Evolutionary conservation across 2,329 filamentous ascomycete species (phyloP).

Genomic region (Teratosphaeria epicoccoides): DNA sequence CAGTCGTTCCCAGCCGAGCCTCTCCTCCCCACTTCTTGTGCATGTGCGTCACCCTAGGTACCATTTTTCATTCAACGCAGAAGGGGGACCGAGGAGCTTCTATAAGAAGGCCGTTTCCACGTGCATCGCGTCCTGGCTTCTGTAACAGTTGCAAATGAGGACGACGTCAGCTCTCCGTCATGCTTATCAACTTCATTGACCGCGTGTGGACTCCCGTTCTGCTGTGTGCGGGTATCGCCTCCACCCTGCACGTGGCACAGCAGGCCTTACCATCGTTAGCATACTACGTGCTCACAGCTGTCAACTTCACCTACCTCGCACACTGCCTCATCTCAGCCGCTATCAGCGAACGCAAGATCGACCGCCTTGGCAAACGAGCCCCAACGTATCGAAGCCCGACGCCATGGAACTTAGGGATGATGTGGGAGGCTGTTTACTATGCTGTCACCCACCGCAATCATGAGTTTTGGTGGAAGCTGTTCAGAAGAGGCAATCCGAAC

Average conservation of each 20-base stretch:
- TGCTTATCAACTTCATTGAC: conserved; percentile 12
- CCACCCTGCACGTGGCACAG: conserved; percentile 5
- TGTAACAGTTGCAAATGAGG: not conserved
- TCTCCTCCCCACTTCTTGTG: not conserved
- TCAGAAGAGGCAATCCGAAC: conserved; percentile 34
- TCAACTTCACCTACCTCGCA: conserved; percentile 9
- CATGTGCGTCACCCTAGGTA: no score
- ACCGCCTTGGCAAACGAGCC: conserved; percentile 35
- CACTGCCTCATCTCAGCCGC: conserved; percentile 15
- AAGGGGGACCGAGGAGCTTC: not conserved
- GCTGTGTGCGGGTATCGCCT: conserved; percentile 5
- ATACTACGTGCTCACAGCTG: conserved; percentile 8
- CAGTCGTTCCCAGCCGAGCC: not conserved
- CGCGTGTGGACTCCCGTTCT: conserved; percentile 8
- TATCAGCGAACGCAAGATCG: conserved; percentile 28
- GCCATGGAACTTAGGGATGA: conserved; percentile 51
- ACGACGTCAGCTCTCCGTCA: not conserved
- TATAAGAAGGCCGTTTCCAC: not conserved
- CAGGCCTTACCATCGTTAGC: conserved; percentile 7
- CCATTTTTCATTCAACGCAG: not conserved
- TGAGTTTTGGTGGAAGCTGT: conserved; percentile 49
- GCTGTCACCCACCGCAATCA: conserved; percentile 43
- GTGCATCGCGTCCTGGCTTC: not conserved
- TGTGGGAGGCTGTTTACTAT: conserved; percentile 46
- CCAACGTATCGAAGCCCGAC: conserved; percentile 28